Conservation (phyloP, 176 grass and related monocot genomes). For the Oryza rufipogon region DNA sequence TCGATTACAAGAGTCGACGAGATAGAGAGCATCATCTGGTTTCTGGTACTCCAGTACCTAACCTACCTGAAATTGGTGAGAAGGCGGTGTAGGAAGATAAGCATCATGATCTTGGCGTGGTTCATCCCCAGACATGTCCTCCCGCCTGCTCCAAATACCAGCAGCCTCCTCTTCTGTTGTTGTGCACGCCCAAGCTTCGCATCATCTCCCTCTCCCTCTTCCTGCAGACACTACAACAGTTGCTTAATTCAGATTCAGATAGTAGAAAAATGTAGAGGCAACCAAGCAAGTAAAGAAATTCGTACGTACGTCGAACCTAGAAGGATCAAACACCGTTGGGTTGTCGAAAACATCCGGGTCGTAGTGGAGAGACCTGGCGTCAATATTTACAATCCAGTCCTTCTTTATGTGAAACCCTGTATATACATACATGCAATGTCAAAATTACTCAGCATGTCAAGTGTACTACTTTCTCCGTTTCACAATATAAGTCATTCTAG, state of each 20-base stretch:
- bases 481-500: no score
- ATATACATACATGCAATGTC: no score
- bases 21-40: no score
- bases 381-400: slow-evolving; percentile 89
- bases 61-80: slow-evolving; percentile 71
- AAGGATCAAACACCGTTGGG: slow-evolving; percentile 72
- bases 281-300: no score
- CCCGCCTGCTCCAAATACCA: slow-evolving; percentile 81
- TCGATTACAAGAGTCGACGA: no score
- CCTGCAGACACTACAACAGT: no score
- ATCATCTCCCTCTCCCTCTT: neutral
- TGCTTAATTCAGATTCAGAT: no score
- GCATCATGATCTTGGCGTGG: slow-evolving; percentile 89
- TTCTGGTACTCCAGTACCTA: no score
- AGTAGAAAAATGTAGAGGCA: no score
- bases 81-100: slow-evolving; percentile 80
- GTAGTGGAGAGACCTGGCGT: slow-evolving; percentile 77
- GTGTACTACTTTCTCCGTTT: no score
- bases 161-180: neutral
- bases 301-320: slow-evolving; percentile 68
- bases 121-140: slow-evolving; percentile 91
- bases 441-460: no score
- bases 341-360: slow-evolving; percentile 63
- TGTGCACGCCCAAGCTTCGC: no score
- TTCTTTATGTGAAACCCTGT: slow-evolving; percentile 75